These are phyloP conservation scores for Solanum hybrid DNA, from an alignment of 305 asterid species.

Conservation along the genomic window DNA sequence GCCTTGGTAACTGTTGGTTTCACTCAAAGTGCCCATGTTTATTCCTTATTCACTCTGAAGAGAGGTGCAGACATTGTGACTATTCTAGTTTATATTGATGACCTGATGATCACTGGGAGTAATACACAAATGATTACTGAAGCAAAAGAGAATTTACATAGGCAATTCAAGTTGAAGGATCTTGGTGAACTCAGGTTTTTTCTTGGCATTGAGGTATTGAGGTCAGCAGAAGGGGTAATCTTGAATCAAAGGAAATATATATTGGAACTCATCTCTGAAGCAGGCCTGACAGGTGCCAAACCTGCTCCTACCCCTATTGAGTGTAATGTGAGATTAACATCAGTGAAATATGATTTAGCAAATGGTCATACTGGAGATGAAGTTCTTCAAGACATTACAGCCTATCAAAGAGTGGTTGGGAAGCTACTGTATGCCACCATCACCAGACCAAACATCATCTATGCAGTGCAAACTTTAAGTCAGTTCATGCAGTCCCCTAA, in stretches of 20 bases:
- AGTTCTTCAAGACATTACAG: not conserved
- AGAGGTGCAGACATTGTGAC: not conserved
- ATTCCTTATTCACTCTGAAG: not conserved
- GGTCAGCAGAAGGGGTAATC: not conserved
- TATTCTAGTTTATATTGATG: not conserved
- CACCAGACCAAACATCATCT: not conserved
- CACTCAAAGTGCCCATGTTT: not conserved
- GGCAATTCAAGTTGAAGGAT: not conserved
- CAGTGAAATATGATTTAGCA: not conserved
- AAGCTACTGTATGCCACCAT: not conserved
- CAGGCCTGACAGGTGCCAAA: not conserved
- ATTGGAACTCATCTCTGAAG: not conserved
- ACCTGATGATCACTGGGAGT: not conserved
- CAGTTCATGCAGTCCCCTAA: not conserved
- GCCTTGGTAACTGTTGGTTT: not conserved
- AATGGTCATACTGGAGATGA: not conserved
- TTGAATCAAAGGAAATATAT: not conserved
- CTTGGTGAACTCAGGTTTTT: not conserved
- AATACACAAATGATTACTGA: not conserved
- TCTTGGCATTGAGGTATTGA: not conserved
- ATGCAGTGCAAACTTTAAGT: not conserved
- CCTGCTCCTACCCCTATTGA: not conserved
- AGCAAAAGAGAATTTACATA: not conserved
- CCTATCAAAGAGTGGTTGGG: not conserved
- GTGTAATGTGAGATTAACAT: not conserved